Evolutionary conservation across 139 green algal species (phyloP).

Genomic region (Volvox reticuliferus): DNA sequence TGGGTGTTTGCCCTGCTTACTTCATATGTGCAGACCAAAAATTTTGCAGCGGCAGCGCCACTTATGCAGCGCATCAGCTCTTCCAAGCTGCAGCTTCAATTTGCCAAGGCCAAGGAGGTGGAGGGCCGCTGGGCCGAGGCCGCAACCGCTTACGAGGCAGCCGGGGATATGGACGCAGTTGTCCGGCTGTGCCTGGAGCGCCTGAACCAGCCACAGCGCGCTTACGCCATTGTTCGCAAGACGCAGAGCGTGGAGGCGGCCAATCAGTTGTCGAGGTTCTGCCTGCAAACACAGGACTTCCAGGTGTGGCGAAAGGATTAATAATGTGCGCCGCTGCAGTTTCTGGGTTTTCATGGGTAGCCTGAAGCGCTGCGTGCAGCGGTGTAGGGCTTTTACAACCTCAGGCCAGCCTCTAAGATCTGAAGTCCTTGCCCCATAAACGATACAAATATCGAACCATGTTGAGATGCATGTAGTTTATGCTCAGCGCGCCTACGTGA

Average conservation of each 20-base stretch:
- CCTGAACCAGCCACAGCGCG: constrained; percentile 72
- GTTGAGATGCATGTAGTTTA: no score
- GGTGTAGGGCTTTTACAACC: no score
- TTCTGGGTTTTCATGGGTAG: no score
- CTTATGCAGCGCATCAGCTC: constrained; percentile 78
- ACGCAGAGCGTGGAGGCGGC: constrained; percentile 66
- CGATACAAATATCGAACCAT: no score
- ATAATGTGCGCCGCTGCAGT: no score
- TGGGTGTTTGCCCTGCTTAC: no score
- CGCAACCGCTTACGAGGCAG: constrained; percentile 73
- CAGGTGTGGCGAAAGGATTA: constrained; percentile 15
- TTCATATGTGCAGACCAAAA: constrained; percentile 60
- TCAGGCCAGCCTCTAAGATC: no score
- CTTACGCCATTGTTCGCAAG: constrained; percentile 77
- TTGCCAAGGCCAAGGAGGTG: constrained; percentile 84
- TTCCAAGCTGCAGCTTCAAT: constrained; percentile 81
- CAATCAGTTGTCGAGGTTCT: constrained; percentile 63
- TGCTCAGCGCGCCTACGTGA: no score
- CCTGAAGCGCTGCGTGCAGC: no score
- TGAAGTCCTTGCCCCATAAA: no score
- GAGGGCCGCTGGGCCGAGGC: constrained; percentile 69
- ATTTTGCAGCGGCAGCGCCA: constrained; percentile 74
- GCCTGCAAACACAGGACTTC: constrained; percentile 63
- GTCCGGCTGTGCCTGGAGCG: constrained; percentile 80
- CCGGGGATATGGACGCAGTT: constrained; percentile 72